A percentile compares a stretch with the other conserved stretches of the same genome.
phyloP scores from a whole-genome alignment of 805 yeast genomes.

The Myxozyma neotropica region DNA sequence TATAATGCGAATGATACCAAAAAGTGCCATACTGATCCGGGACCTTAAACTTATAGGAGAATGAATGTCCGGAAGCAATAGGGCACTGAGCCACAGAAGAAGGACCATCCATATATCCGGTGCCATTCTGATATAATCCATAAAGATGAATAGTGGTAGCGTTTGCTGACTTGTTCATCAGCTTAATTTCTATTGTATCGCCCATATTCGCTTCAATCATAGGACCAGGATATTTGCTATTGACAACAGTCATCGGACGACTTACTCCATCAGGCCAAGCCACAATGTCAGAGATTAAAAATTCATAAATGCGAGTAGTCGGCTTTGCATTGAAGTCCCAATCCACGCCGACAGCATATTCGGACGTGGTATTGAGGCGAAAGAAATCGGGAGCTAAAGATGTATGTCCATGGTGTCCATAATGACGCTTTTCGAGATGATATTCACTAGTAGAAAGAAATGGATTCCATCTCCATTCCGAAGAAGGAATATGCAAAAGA shows the following conservation, averaged over 20 bases:
- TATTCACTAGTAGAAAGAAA: too few species aligned
- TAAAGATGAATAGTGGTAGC: slow-evolving; percentile 56
- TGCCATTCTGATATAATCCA: slow-evolving; percentile 52
- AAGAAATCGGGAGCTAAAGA: neutral
- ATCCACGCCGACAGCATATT: neutral
- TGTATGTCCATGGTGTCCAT: neutral
- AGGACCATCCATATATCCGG: slow-evolving; percentile 56
- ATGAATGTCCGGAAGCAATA: slow-evolving; percentile 48
- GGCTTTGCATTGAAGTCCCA: slow-evolving; percentile 2
- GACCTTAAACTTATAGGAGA: slow-evolving; percentile 49
- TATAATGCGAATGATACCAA: slow-evolving; percentile 61
- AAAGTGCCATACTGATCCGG: slow-evolving; percentile 51
- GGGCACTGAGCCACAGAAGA: slow-evolving; percentile 55
- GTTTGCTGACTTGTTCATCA: slow-evolving; percentile 45
- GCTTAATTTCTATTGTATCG: slow-evolving; percentile 43
- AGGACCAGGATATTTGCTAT: slow-evolving; percentile 57
- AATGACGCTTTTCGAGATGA: neutral
- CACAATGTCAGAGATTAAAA: slow-evolving; percentile 40
- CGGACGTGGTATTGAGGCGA: slow-evolving; percentile 7
- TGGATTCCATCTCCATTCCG: too few species aligned
- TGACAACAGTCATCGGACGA: slow-evolving; percentile 46
- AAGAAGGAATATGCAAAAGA: too few species aligned
- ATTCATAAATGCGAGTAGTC: slow-evolving; percentile 40
- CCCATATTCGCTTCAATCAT: slow-evolving; percentile 47
- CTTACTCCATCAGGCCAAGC: slow-evolving; percentile 44